Evolutionary conservation across 345 rosid species (phyloP), one percentile per base, ranked within the genome.

Genomic region (Gossypium thurberi): DNA sequence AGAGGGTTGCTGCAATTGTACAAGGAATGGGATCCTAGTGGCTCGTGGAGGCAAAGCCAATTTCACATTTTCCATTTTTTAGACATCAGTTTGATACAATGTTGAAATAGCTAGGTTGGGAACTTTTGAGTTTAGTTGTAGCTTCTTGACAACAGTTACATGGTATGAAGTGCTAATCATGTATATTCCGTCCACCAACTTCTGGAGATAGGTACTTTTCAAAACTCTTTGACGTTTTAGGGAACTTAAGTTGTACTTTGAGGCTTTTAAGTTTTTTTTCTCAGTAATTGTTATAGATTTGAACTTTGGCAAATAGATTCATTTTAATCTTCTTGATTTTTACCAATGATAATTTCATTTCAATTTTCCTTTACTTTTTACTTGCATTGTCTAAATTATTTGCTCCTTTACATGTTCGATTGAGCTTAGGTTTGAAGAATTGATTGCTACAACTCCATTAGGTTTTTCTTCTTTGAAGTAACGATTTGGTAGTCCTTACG

Each of bases 161-260:
- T 81, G 77, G 76, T 74, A 74, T 76, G 67, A 75, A 58, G 56
- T 28, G 52, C 65, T 52, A 64, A 75, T 77, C 79, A 56, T 82
- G 85, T 82, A 82, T 72, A 80, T 79, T 79, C 83, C 40, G 44
- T 72, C 59, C 71, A 52, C 81, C 40, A 17, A 72, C 77, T 77
- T 72, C 71, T 69, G 70, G 71, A 69, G 81, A 77, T 77, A 80
- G 85, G 85, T 80, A 83, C 71, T 70, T 80, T 64, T 61, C 67
- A 66, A 74, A 73, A 51, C 51, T 72, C 67, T 77, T 74, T 59
- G 63, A 77, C 43, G 69, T 69, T 75, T 67, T 74, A 78, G 83
- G 83, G 70, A 83, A 78, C 53, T 56, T 78, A 80, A 69, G 72
- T 57, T 78, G 78, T 73, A 75, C 71, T 77, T 70, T 60, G 74